Percentiles rank a stretch among this genome's conserved stretches.
phyloP scores from a whole-genome alignment of 306 rosid species.

The Sindora glabra region DNA sequence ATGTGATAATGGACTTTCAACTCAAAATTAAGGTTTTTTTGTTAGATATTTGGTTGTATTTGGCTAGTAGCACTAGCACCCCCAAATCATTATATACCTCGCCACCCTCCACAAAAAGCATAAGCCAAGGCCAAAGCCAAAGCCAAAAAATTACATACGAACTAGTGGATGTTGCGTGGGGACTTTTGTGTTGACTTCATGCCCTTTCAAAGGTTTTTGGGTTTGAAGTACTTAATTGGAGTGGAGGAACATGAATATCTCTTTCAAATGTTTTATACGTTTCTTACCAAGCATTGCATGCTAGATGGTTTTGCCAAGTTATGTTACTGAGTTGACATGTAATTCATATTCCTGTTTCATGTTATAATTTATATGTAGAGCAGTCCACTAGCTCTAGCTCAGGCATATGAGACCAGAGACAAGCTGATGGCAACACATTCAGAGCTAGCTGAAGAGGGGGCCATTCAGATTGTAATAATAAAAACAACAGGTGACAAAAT shows the following conservation, averaged over 20 bases:
- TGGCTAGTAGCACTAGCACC: neutral
- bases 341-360: slow-evolving; percentile 23
- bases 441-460: slow-evolving; percentile 82
- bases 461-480: slow-evolving; percentile 70
- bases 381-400: slow-evolving; percentile 92
- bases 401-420: slow-evolving; percentile 82
- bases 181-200: neutral
- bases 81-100: neutral
- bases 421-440: slow-evolving; percentile 69
- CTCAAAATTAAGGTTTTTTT: no score
- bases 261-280: neutral
- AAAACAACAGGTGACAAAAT: slow-evolving; percentile 91
- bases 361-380: slow-evolving; percentile 47
- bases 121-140: no score
- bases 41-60: neutral
- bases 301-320: slow-evolving; percentile 6
- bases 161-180: neutral
- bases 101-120: no score
- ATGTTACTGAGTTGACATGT: neutral
- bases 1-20: no score
- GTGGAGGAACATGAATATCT: neutral
- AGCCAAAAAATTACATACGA: neutral
- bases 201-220: neutral
- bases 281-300: neutral
- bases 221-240: neutral